These are phyloP conservation scores for Naganishia friedmannii DNA, from an alignment of 768 basidiomycete genomes.

Conservation along the genomic window DNA sequence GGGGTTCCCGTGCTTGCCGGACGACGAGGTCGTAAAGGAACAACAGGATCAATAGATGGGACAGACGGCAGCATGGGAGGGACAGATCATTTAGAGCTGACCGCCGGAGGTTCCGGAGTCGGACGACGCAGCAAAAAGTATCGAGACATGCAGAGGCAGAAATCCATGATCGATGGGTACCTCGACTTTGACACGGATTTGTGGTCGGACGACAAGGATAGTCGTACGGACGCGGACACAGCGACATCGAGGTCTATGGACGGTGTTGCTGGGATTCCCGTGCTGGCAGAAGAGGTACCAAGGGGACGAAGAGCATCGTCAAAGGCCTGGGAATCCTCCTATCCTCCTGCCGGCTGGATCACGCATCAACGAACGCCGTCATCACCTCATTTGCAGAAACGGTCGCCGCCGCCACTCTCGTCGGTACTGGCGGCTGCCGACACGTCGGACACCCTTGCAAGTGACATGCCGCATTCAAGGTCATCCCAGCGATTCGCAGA, in stretches of 20 bases:
- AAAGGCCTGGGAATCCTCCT: constrained; percentile 25
- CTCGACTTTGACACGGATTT: constrained; percentile 46
- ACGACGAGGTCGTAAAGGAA: constrained; percentile 12
- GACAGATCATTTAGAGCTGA: constrained; percentile 14
- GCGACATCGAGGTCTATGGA: constrained; percentile 13
- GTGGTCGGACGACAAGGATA: constrained; percentile 34
- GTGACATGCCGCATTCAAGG: background rate
- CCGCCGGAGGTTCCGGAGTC: background rate
- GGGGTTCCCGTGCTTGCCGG: constrained; percentile 33
- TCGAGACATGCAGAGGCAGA: constrained; percentile 42
- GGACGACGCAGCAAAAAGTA: constrained; percentile 40
- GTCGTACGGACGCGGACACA: background rate
- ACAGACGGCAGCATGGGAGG: constrained; percentile 12
- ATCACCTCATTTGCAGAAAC: background rate
- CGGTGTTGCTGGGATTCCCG: background rate
- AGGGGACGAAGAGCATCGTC: constrained; percentile 15
- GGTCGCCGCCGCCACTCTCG: background rate
- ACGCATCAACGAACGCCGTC: constrained; percentile 18
- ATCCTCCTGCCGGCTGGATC: constrained; percentile 24
- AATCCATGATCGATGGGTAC: constrained; percentile 50
- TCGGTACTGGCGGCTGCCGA: background rate
- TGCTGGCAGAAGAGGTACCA: background rate
- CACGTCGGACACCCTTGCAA: background rate
- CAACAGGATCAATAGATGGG: background rate
- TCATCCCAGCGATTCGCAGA: constrained; percentile 19